Evolutionary conservation across 2,329 filamentous ascomycete species (phyloP), one percentile per base, ranked within the genome.

Genomic region (Verticillium klebahnii): DNA sequence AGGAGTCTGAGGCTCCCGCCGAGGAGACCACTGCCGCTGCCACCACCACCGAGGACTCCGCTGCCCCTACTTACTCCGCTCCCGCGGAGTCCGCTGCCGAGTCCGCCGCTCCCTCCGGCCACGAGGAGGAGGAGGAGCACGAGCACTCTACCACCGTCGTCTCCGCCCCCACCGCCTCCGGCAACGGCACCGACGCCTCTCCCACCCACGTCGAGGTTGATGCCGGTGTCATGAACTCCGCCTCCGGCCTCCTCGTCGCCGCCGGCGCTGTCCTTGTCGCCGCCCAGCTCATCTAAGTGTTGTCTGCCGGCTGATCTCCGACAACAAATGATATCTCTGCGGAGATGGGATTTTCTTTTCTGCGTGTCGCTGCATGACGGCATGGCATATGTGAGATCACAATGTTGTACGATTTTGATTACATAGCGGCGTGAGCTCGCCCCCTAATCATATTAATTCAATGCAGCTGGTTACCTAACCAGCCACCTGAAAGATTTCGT

Each of bases 221-320:
- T 25, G 55, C 55, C n/a, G 55, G 31, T 57, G 55, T 37, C 32
- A 36, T 57, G 25, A 57, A 36, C 55, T 34, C 31, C 31, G 55
- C 55, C 55, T 57, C 55, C 55, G 55, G 55, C 55, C 55, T 57
- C 55, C 31, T 57, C 31, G 55, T 37, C 32, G 55, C 55, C 55
- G 55, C 31, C 17, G 55, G 32, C 17, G 55, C 55, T 32, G 32
- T 57, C 55, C 31, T 57, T 25, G 55, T 23, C 32, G 55, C 55
- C 12, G 45, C 45, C 8, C 45, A 52, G 45, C 55, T 57, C 29
- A 36, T 57, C 55, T 57, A 57, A 57, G 32, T 32, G 55, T 11
- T 25, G 55, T 11, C 19, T 11, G 45, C 14, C 45, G 45, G 8
- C 19, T 52, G 8, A 23, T n/a, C 11, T 23, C 45, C 23, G 45